A percentile compares a stretch with the other conserved stretches of the same genome.
These are phyloP conservation scores for Mucor irregularis DNA, from an alignment of 371 early-diverging fungal species.

Conservation along the genomic window DNA sequence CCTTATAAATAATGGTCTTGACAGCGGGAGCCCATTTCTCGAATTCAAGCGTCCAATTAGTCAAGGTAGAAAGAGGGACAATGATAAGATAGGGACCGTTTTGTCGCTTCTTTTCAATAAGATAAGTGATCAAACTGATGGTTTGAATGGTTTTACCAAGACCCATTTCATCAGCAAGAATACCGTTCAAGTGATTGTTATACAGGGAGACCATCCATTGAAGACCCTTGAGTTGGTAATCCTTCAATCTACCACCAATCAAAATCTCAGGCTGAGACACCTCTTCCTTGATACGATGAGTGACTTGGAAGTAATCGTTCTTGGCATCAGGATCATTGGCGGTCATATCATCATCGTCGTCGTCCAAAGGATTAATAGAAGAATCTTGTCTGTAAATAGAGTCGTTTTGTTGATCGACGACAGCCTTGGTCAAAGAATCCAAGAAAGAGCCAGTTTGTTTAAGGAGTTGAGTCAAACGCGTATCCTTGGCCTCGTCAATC, in stretches of 20 bases:
- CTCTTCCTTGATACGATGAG: slow-evolving; percentile 84
- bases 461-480: slow-evolving; percentile 91
- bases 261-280: slow-evolving; percentile 82
- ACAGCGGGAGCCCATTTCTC: slow-evolving; percentile 98
- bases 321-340: slow-evolving; percentile 41
- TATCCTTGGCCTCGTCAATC: slow-evolving; percentile 94
- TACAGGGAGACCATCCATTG: slow-evolving; percentile 99
- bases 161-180: slow-evolving; percentile 99
- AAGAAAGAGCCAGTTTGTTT: slow-evolving; percentile 90
- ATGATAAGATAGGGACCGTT: slow-evolving; percentile 93
- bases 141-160: slow-evolving; percentile 98
- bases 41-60: slow-evolving; percentile 97
- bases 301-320: slow-evolving; percentile 84
- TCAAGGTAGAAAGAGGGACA: slow-evolving; percentile 91
- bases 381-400: slow-evolving; percentile 41
- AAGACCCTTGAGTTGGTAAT: slow-evolving; percentile 97
- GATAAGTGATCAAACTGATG: slow-evolving; percentile 92
- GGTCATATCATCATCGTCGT: slow-evolving; percentile 37
- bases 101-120: slow-evolving; percentile 91
- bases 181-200: slow-evolving; percentile 96
- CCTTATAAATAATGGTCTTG: slow-evolving; percentile 87
- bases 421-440: slow-evolving; percentile 74
- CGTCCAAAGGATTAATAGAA: slow-evolving; percentile 22
- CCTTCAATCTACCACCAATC: slow-evolving; percentile 91
- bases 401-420: slow-evolving; percentile 72